Conservation (phyloP, 805 yeast genomes). For the Scheffersomyces lignosus region DNA sequence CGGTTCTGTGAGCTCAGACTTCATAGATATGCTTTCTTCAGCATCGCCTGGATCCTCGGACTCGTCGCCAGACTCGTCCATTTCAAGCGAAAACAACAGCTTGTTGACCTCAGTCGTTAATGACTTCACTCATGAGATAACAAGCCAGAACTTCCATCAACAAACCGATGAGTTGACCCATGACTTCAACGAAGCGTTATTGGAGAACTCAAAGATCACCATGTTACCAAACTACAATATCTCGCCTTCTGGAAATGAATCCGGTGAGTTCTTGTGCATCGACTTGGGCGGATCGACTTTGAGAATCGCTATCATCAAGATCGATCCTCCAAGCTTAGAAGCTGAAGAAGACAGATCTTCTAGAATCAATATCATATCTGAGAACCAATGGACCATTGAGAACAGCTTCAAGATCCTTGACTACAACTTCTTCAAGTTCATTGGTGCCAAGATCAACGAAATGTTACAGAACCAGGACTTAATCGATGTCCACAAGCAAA, state of each 20-base stretch:
- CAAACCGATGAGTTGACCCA: slow-evolving; percentile 21
- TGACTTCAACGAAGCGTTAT: slow-evolving; percentile 31
- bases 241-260: slow-evolving; percentile 35
- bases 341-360: slow-evolving; percentile 12
- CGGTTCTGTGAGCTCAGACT: background rate
- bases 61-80: background rate
- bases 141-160: background rate
- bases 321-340: slow-evolving; percentile 17
- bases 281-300: slow-evolving; percentile 61
- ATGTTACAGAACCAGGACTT: slow-evolving; percentile 24
- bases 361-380: slow-evolving; percentile 27
- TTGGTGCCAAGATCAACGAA: slow-evolving; percentile 34
- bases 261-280: slow-evolving; percentile 44
- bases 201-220: slow-evolving; percentile 24
- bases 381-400: slow-evolving; percentile 38
- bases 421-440: slow-evolving; percentile 41
- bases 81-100: background rate
- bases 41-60: background rate
- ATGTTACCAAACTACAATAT: slow-evolving; percentile 44
- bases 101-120: background rate
- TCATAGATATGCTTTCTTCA: background rate
- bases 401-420: slow-evolving; percentile 42
- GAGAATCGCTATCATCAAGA: slow-evolving; percentile 39
- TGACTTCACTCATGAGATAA: background rate
- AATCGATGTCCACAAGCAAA: slow-evolving; percentile 9